These are phyloP conservation scores for Rhizopogon vesiculosus DNA, from an alignment of 768 basidiomycete genomes.

Conservation along the genomic window DNA sequence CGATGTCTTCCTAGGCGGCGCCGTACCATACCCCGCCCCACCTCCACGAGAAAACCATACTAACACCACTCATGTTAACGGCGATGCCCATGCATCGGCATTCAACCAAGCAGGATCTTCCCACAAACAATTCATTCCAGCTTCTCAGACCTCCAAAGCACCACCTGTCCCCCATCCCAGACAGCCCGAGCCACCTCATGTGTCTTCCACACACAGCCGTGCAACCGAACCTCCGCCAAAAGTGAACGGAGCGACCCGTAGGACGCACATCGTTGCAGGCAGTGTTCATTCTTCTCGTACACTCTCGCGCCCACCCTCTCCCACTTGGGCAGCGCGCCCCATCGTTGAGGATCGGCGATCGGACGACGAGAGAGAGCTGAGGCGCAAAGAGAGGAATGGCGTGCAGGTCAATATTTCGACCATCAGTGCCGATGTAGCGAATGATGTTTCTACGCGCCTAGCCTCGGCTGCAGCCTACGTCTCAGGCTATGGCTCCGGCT, in stretches of 20 bases:
- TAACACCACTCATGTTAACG: slow-evolving; percentile 6
- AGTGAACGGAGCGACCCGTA: slow-evolving; percentile 5
- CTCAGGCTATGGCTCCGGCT: slow-evolving; percentile 31
- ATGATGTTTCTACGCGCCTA: slow-evolving; percentile 12
- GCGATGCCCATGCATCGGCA: slow-evolving; percentile 5
- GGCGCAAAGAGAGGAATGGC: slow-evolving; percentile 8
- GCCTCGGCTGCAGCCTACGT: slow-evolving; percentile 34
- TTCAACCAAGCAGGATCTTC: slow-evolving; percentile 8
- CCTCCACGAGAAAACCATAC: slow-evolving; percentile 14
- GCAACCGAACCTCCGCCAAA: slow-evolving; percentile 6
- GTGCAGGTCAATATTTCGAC: neutral
- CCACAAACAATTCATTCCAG: slow-evolving; percentile 10
- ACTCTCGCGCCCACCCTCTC: slow-evolving; percentile 21
- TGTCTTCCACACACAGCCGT: slow-evolving; percentile 9
- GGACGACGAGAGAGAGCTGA: slow-evolving; percentile 23
- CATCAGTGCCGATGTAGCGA: neutral
- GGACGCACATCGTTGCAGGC: slow-evolving; percentile 27
- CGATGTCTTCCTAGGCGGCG: slow-evolving; percentile 15
- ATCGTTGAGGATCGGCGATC: slow-evolving; percentile 25
- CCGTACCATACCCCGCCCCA: slow-evolving; percentile 23
- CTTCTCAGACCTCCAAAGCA: slow-evolving; percentile 12
- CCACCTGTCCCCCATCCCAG: slow-evolving; percentile 15
- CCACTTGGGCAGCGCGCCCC: slow-evolving; percentile 25
- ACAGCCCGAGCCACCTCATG: slow-evolving; percentile 11
- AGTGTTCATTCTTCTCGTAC: slow-evolving; percentile 27